A percentile compares a stretch with the other conserved stretches of the same genome.
Evolutionary conservation across 208 protist genomes (phyloP).

Genomic region (Trypanosoma mega): DNA sequence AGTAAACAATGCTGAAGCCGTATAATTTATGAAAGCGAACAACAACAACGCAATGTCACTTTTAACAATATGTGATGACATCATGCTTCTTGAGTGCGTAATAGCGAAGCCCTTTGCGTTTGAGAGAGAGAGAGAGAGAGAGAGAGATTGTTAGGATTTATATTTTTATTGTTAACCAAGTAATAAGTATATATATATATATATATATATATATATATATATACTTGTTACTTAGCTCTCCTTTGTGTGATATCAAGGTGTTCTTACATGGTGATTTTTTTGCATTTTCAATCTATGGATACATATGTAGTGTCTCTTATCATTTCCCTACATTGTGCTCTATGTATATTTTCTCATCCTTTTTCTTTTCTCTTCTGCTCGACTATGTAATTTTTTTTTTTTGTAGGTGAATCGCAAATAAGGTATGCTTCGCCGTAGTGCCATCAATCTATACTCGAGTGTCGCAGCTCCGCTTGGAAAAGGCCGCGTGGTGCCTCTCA

Average conservation of each 20-base stretch:
- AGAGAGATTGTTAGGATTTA: slow-evolving; percentile 9
- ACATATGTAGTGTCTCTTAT: background rate
- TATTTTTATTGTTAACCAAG: slow-evolving; percentile 10
- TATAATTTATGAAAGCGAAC: too few relatives aligned
- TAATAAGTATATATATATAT: slow-evolving; percentile 10
- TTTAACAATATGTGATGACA: too few relatives aligned
- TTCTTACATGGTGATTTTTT: too few relatives aligned
- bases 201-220: slow-evolving; percentile 1
- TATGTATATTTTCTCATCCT: background rate
- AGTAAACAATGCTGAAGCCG: background rate
- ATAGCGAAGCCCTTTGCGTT: too few relatives aligned
- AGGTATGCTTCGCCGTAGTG: slow-evolving; percentile 66
- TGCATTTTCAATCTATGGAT: too few relatives aligned
- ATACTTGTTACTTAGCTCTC: slow-evolving; percentile 7
- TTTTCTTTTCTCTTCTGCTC: slow-evolving; percentile 9
- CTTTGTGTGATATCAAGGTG: background rate
- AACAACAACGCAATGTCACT: too few relatives aligned
- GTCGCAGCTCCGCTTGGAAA: slow-evolving; percentile 69
- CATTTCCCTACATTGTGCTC: background rate
- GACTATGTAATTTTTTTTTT: slow-evolving; percentile 2
- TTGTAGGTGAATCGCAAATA: background rate
- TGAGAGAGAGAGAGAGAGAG: slow-evolving; percentile 1
- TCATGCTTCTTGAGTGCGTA: too few relatives aligned
- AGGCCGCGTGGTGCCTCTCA: slow-evolving; percentile 77
- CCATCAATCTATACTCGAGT: slow-evolving; percentile 50